Evolutionary conservation across 805 yeast species (phyloP), one percentile per base, ranked within the genome.

Genomic region (Candida pini): DNA sequence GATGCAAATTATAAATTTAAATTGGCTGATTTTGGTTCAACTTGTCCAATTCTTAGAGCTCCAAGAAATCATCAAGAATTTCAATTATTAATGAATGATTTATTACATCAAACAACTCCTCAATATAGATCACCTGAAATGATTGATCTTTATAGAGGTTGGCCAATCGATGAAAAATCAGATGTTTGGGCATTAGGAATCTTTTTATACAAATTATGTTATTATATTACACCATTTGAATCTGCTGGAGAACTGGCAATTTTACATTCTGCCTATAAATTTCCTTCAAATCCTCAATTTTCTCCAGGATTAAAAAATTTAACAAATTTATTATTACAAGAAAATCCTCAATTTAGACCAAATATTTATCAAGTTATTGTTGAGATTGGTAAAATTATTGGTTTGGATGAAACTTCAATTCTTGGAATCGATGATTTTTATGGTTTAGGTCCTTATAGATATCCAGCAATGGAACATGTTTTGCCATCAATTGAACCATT

Each of bases 121-220:
- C 98, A 92, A 58, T 90, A 90, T 56, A 68, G 98, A 43, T 70
- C 94, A 0, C 98, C 98, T 0, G 98, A 90, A 55, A 92, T 90
- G 97, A 75, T 90, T 37, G 97, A 90, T 59, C 68, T 89, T 18
- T 81, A 81, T 54, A 67, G 87, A 30, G 84, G 88, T 6, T 63
- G 78, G 30, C 92, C 96, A 2, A 83, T 90, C 26, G 92, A 90
- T 58, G 94, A 89, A 50, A 87, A 87, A 58, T 71, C 90, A 6
- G 98, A 90, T 61, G 84, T 90, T 31, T 90, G 98, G 98, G 98
- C 98, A 0, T 63, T 90, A 31, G 98, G 98, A 9, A 81, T 92
- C 21, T 85, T 92, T 43, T 66, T 92, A 33, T 90, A 85, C 66
- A 90, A 90, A 55, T 66, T 90, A 41, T 81, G 96, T 60, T 90